Evolutionary conservation across 2,329 filamentous ascomycete genomes (phyloP), one percentile per base, ranked within the genome.

Genomic region (Penicillium corylophilum): DNA sequence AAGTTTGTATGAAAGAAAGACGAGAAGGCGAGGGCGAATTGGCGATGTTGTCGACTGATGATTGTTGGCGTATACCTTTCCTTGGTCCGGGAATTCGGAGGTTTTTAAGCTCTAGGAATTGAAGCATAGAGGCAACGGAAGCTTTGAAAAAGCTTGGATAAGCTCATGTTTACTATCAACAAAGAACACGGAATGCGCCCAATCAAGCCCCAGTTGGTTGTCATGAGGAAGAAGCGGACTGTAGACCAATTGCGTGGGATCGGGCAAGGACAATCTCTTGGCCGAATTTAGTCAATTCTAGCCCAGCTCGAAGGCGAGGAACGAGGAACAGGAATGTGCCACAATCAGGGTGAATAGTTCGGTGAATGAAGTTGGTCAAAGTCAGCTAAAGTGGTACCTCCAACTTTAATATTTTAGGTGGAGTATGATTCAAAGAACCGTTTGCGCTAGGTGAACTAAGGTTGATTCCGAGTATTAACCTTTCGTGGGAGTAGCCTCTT

Each of bases 21-120:
- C 35, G 35, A 50, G 42, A 16, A 40, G 42, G 31, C 33, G 36
- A 33, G 38, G 6, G 24, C 8, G 26, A 28, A 10, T 28, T 28
- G 24, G 48, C 48, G 48, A 40, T 22, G 35, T 55, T 57, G 55
- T 57, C 55, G 55, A 48, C 28, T 45, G 36, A 36, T 50, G 24
- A 29, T 35, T 20, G 38, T 24, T 44, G 40, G 23, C 10, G 39
- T 22, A 31, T 16, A 10, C 1, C 9, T 6, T 7, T 2, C 7
- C 12, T 2, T n/a, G 12, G 5, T 12, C 16, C 10, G 12, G 43
- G 44, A 33, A 38, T 9, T 8, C 5, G 13, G 36, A 36, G 18
- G n/a, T 20, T 51, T 51, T 51, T 46, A 46, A 51, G 31, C 43
- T n/a, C n/a, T 13, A 9, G 5, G 8, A 13, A 1, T 1, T 13